phyloP scores from a whole-genome alignment of 2,329 filamentous ascomycete genomes.

The Coniochaeta pulveracea region DNA sequence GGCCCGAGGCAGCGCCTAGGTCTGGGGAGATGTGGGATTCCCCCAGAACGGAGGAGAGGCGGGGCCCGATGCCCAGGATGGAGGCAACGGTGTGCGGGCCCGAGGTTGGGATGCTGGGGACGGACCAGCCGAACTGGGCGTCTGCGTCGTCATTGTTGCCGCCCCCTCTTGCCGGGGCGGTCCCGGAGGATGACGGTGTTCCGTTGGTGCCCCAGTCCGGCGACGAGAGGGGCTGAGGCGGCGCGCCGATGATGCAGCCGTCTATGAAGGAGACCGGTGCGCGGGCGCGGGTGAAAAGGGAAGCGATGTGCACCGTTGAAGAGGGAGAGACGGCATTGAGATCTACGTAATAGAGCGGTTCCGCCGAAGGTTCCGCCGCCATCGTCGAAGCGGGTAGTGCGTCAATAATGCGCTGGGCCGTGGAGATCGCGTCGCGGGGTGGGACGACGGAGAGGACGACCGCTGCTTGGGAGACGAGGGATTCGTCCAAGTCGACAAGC shows the following conservation, averaged over 20 bases:
- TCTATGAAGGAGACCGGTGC: conserved; percentile 40
- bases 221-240: conserved; percentile 26
- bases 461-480: conserved; percentile 41
- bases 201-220: too few species aligned
- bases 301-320: conserved; percentile 31
- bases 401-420: conserved; percentile 44
- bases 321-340: conserved; percentile 55
- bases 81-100: conserved; percentile 25
- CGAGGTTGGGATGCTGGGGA: conserved; percentile 23
- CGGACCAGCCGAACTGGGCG: too few species aligned
- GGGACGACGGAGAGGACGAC: conserved; percentile 58
- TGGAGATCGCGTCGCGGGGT: conserved; percentile 47
- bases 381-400: conserved; percentile 27
- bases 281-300: conserved; percentile 26
- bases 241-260: conserved; percentile 44
- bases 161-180: too few species aligned
- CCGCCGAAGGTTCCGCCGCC: conserved; percentile 9
- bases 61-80: conserved; percentile 17
- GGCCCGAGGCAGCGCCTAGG: conserved; percentile 44
- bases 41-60: conserved; percentile 32
- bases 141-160: too few species aligned
- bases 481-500: conserved; percentile 40
- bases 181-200: conserved; percentile 23
- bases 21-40: conserved; percentile 33
- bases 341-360: conserved; percentile 48